Base-by-base conservation (phyloP, 495 filamentous ascomycete genomes). In the Bombardia bombarda region DNA sequence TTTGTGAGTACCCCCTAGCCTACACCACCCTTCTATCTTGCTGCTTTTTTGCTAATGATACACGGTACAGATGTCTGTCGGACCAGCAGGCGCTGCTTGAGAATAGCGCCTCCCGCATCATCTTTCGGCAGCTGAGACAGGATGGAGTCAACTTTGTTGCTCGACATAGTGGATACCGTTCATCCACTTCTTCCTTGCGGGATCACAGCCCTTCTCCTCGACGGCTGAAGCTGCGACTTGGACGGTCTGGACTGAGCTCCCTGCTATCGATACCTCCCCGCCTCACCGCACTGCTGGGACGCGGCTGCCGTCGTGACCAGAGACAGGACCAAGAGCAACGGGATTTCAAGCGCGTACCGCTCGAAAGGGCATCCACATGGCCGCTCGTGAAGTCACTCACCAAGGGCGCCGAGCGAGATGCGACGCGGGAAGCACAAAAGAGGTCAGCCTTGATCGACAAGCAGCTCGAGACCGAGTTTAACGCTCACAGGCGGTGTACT, bases 401-500 rank as follows among this genome's bases (percentile, higher is more conserved):
- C 14, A 23, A 13, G 14, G 4, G 26, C 6, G 20, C 17, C 2
- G 46, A 20, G 7, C 21, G n/a, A 14, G 36, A 40, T 10, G 38
- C 38, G 7, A 16, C n/a, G 13, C 38, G 42, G 17, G 47, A 37
- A 7, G 47, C 42, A 3, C 47, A 43, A 3, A 36, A 34, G 32
- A 22, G 42, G 20, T 46, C 47, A 4, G 21, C 22, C 2, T 4
- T 19, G 19, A 46, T 50, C 43, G 38, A 42, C 32, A 38, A 28
- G 30, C 42, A 46, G 39, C 31, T 50, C 38, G 38, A 14, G 16
- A 36, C 38, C 14, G 47, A 50, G 22, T 25, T 30, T 4, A 1
- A 30, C 6, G 16, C 7, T 9, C 4, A 17, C 10, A 43, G 23
- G 16, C 23, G 42, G 25, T 37, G 41, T 21, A 14, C 16, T 0